A percentile compares a stretch with the other conserved stretches of the same genome.
Conservation (phyloP, 2,329 filamentous ascomycete species). For the Botryotinia globosa region DNA sequence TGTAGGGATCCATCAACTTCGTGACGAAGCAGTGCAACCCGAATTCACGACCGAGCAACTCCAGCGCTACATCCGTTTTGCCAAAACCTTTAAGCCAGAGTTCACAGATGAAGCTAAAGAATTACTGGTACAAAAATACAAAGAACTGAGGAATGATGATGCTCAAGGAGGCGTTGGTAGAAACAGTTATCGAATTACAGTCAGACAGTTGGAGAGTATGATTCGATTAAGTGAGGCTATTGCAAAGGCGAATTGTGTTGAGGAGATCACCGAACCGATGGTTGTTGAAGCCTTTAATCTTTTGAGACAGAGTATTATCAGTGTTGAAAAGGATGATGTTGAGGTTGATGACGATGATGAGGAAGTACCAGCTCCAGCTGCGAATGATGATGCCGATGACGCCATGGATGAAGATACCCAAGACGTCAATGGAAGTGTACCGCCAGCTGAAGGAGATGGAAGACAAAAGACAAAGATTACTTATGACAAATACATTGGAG, state of each 20-base stretch:
- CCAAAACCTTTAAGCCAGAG: constrained; percentile 87
- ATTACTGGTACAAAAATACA: constrained; percentile 87
- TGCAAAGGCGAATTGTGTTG: constrained; percentile 93
- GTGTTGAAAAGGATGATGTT: constrained; percentile 88
- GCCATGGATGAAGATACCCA: constrained; percentile 49
- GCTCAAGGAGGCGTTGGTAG: constrained; percentile 89
- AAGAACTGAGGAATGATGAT: constrained; percentile 89
- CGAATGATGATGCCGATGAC: constrained; percentile 48
- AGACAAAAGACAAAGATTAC: constrained; percentile 77
- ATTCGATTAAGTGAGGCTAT: constrained; percentile 97
- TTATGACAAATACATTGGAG: constrained; percentile 90
- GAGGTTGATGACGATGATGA: constrained; percentile 54
- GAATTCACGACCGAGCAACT: constrained; percentile 96
- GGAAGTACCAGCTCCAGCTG: constrained; percentile 39
- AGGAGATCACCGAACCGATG: constrained; percentile 80
- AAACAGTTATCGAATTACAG: constrained; percentile 96
- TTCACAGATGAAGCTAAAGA: constrained; percentile 86
- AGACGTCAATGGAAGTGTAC: constrained; percentile 39
- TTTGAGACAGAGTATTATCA: constrained; percentile 91
- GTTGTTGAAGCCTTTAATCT: constrained; percentile 91
- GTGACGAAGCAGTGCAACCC: constrained; percentile 86
- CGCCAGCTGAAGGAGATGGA: constrained; percentile 7
- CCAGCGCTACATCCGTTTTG: constrained; percentile 96
- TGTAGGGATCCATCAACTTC: constrained; percentile 86
- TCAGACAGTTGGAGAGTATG: constrained; percentile 91